These are phyloP conservation scores for Metschnikowia baotianmanensis DNA, from an alignment of 805 yeast species.

Conservation along the genomic window DNA sequence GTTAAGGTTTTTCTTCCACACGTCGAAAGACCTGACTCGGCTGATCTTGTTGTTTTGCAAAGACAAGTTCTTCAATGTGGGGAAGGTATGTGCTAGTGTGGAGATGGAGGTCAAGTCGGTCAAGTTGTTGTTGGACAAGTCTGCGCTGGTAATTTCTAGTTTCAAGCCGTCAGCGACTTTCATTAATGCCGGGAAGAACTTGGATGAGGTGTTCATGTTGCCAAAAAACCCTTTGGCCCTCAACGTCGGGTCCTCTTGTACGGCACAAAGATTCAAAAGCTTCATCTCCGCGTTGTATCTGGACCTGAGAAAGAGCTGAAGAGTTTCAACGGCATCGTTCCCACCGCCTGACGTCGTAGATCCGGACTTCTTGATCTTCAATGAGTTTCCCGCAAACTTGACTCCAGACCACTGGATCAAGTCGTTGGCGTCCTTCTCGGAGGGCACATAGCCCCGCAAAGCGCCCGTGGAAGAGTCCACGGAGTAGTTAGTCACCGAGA, in stretches of 20 bases:
- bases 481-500: slow-evolving; percentile 50
- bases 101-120: slow-evolving; percentile 58
- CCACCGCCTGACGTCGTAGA: slow-evolving; percentile 11
- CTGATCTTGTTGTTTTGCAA: slow-evolving; percentile 71
- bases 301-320: slow-evolving; percentile 57
- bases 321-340: slow-evolving; percentile 54
- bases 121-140: slow-evolving; percentile 59
- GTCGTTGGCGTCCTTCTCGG: slow-evolving; percentile 54
- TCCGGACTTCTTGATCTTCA: slow-evolving; percentile 48
- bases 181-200: slow-evolving; percentile 88
- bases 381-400: slow-evolving; percentile 70
- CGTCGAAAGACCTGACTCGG: slow-evolving; percentile 58
- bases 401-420: slow-evolving; percentile 69
- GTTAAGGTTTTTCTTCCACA: slow-evolving; percentile 75
- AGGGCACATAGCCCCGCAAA: slow-evolving; percentile 57
- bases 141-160: slow-evolving; percentile 67
- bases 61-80: slow-evolving; percentile 73
- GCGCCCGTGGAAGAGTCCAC: slow-evolving; percentile 50
- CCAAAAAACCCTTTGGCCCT: slow-evolving; percentile 62
- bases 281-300: slow-evolving; percentile 65
- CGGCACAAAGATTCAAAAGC: slow-evolving; percentile 65
- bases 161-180: slow-evolving; percentile 61
- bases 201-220: slow-evolving; percentile 59
- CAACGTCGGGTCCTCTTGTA: slow-evolving; percentile 63
- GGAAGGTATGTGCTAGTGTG: slow-evolving; percentile 70